Evolutionary conservation across 148 eudicot species (phyloP).

Genomic region (Salicornia ramosissima): DNA sequence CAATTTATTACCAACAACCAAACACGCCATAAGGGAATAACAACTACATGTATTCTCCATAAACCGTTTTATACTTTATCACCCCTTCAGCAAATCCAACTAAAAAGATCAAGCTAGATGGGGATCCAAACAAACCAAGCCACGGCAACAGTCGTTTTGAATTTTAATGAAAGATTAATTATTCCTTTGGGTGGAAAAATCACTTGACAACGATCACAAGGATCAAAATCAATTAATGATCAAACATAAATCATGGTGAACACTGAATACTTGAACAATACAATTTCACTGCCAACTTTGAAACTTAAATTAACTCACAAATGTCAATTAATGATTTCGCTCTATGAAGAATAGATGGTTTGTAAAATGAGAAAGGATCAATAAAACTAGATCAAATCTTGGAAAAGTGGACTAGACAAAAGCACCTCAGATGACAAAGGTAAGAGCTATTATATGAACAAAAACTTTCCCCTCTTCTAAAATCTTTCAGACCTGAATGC

Average conservation of each 20-base stretch:
- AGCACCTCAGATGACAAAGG: too few species aligned
- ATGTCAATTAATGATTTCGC: too few species aligned
- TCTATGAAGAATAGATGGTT: too few species aligned
- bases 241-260: neutral
- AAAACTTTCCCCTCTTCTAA: neutral
- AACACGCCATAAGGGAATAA: neutral
- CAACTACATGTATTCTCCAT: neutral
- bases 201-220: neutral
- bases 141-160: neutral
- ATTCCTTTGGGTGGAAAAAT: neutral
- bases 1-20: too few species aligned
- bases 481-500: neutral
- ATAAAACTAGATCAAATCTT: too few species aligned
- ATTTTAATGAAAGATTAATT: neutral
- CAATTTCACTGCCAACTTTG: too few species aligned
- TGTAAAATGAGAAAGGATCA: too few species aligned
- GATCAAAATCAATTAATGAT: neutral
- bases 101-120: neutral
- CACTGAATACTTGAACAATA: neutral
- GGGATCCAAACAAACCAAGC: neutral
- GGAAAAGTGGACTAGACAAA: too few species aligned
- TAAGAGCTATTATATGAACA: too few species aligned
- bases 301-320: too few species aligned
- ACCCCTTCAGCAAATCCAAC: neutral
- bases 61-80: neutral